Percentiles rank a stretch among this genome's conserved stretches.
These are phyloP conservation scores for Capsella bursapastoris DNA, from an alignment of 345 rosid genomes.

Conservation along the genomic window DNA sequence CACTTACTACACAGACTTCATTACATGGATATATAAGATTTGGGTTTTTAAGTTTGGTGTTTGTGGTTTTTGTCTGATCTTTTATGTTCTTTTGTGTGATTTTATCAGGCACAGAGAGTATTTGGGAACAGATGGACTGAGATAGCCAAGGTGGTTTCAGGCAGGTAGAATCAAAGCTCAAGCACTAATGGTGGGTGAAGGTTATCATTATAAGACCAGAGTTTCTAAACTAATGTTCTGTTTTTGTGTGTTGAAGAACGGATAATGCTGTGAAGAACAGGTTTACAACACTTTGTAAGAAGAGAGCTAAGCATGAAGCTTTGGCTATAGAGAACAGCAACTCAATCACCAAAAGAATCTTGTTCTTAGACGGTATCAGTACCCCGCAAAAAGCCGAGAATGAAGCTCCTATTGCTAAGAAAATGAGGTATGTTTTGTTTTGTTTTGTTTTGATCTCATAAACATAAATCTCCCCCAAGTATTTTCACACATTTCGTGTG, in stretches of 20 bases:
- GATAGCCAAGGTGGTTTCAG: slow-evolving; percentile 98
- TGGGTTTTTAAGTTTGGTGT: background rate
- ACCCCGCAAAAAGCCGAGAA: slow-evolving; percentile 39
- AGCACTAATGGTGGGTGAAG: background rate
- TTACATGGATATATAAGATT: slow-evolving; percentile 7
- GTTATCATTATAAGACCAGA: slow-evolving; percentile 15
- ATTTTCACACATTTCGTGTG: background rate
- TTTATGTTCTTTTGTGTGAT: slow-evolving; percentile 2
- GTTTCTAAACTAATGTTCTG: background rate
- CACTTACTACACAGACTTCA: slow-evolving; percentile 13
- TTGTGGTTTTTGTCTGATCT: slow-evolving; percentile 13
- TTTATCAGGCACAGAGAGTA: slow-evolving; percentile 74
- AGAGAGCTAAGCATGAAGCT: slow-evolving; percentile 90
- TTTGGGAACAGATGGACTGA: slow-evolving; percentile 99
- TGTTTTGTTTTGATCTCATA: background rate
- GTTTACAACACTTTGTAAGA: slow-evolving; percentile 94
- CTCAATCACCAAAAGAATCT: slow-evolving; percentile 67
- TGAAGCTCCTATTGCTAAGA: slow-evolving; percentile 54
- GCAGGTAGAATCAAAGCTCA: slow-evolving; percentile 68
- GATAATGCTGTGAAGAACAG: slow-evolving; percentile 99
- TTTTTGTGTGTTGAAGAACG: slow-evolving; percentile 60
- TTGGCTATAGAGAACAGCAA: slow-evolving; percentile 62
- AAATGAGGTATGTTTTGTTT: slow-evolving; percentile 49
- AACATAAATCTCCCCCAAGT: background rate
- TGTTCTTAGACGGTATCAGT: slow-evolving; percentile 50